Evolutionary conservation across 306 rosid species (phyloP).

Genomic region (Leucaena leucocephala): DNA sequence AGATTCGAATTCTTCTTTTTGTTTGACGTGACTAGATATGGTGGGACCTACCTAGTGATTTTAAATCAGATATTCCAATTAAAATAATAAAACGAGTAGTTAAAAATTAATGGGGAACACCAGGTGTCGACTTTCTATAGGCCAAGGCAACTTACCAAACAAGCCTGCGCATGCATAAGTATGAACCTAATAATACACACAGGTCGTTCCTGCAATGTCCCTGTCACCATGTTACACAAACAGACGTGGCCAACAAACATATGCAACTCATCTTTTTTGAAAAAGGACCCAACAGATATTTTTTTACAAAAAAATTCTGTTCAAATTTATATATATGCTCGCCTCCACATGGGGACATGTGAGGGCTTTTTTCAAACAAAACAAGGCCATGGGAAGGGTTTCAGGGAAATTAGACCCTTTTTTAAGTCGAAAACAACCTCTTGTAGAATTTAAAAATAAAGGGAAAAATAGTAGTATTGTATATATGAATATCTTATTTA

Average conservation of each 20-base stretch:
- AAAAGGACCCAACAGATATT: background rate
- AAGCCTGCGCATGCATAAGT: constrained; percentile 23
- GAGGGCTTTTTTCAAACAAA: background rate
- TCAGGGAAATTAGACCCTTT: no score
- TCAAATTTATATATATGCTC: background rate
- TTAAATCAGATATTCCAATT: background rate
- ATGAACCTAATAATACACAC: constrained; percentile 12
- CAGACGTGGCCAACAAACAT: background rate
- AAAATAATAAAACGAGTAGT: background rate
- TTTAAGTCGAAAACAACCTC: no score
- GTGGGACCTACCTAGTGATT: constrained; percentile 31
- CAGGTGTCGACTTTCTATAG: background rate
- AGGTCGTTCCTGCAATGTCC: constrained; percentile 30
- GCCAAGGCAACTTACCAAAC: constrained; percentile 32
- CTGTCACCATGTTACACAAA: constrained; percentile 25
- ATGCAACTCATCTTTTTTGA: constrained; percentile 5
- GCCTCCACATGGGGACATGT: constrained; percentile 38
- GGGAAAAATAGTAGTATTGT: no score
- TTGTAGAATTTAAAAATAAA: no score
- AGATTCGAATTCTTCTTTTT: constrained; percentile 33
- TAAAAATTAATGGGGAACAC: background rate
- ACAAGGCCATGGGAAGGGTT: background rate
- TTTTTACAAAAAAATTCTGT: background rate
- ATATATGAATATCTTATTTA: no score
- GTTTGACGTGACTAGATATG: constrained; percentile 41